Evolutionary conservation across 768 basidiomycete genomes (phyloP).

Genomic region (Boletus rubroflammeus): DNA sequence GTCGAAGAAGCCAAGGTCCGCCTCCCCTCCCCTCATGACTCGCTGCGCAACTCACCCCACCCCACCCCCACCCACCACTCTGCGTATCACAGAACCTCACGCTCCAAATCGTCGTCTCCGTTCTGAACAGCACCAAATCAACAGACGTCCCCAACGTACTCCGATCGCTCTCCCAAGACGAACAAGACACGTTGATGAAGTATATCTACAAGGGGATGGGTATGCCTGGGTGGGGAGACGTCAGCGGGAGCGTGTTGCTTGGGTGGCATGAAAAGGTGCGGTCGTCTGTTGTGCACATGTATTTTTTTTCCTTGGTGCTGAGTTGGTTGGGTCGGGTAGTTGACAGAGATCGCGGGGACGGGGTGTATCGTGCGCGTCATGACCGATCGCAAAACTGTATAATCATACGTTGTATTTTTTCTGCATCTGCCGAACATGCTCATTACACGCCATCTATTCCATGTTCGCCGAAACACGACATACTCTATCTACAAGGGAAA

Average conservation of each 20-base stretch:
- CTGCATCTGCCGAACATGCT: neutral
- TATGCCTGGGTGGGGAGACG: slow-evolving; percentile 54
- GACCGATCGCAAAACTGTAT: slow-evolving; percentile 63
- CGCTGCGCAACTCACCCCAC: too few species aligned
- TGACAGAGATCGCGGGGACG: slow-evolving; percentile 90
- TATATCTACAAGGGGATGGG: slow-evolving; percentile 98
- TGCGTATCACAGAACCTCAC: slow-evolving; percentile 59
- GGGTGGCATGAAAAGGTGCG: slow-evolving; percentile 96
- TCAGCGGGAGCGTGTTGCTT: slow-evolving; percentile 58
- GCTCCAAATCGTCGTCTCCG: slow-evolving; percentile 75
- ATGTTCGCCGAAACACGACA: neutral
- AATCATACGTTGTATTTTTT: slow-evolving; percentile 12
- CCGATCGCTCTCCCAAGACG: slow-evolving; percentile 65
- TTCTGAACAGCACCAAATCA: slow-evolving; percentile 91
- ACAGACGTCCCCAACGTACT: slow-evolving; percentile 79
- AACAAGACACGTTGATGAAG: slow-evolving; percentile 93
- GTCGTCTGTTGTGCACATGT: neutral
- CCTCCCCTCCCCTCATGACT: neutral
- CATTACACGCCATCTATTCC: too few species aligned
- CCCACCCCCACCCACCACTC: too few species aligned
- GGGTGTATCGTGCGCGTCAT: slow-evolving; percentile 91
- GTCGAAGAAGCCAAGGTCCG: slow-evolving; percentile 88
- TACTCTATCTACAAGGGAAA: neutral
- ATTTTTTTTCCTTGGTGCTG: neutral
- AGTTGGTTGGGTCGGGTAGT: slow-evolving; percentile 38